Base-by-base conservation (phyloP, 768 basidiomycete genomes). In the Lyophyllum shimeji region DNA sequence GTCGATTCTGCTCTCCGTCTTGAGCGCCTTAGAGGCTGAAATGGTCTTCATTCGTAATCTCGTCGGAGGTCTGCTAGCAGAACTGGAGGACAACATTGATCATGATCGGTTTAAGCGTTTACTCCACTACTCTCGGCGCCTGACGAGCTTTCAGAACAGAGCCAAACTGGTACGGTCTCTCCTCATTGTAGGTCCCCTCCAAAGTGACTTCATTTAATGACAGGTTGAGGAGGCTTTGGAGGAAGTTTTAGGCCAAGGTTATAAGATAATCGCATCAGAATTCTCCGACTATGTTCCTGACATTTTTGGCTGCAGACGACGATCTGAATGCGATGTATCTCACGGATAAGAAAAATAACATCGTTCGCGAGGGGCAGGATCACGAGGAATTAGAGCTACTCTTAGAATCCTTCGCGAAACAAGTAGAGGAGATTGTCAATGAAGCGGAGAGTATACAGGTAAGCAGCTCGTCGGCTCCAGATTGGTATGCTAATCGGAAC, bases 251-350 rank as follows among this genome's bases (percentile, higher is more conserved):
- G 85, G 89, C 64, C 91, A 95, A 76, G 93, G 94, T 93, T 50
- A 52, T 27, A 27, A 37, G 50, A 52, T 27, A 27, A 37, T 40
- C 11, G 8, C 47, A 20, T 33, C 21, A 27, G 13, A 20, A 52
- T 46, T 33, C 23, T 23, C 1, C n/a, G 20, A 8, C 27, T 40
- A 29, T 42, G 11, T 56, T 44, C 31, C 39, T 54, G 53, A 46
- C 46, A 37, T 15, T 50, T 59, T 40, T 33, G 50, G 13, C 18
- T 45, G n/a, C 50, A 96, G 96, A 98, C 62, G 95, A 97, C 68
- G 96, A 98, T 69, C 69, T 98, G 65, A 86, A 86, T 40, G 92
- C 93, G 0, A 97, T 98, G 96, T 95, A 98, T 73, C 82, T 98
- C 52, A 93, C 86, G 1, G 92, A 95, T 66, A 90, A 90, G 72